Evolutionary conservation across 1,284 basidiomycete genomes (phyloP).

Genomic region (Ustilago lituana): DNA sequence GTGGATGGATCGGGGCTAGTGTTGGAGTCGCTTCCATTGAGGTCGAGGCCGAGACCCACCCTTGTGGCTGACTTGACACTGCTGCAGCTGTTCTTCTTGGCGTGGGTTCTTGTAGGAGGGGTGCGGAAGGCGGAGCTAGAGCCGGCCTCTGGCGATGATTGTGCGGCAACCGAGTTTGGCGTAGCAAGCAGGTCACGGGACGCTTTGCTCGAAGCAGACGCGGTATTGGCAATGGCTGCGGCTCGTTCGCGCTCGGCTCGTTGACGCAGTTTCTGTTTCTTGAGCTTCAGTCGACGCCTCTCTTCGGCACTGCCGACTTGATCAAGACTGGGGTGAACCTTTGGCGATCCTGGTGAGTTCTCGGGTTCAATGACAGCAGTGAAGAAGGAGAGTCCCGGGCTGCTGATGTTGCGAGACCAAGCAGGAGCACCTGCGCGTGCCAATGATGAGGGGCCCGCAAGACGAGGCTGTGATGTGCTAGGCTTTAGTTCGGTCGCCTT

Average conservation of each 20-base stretch:
- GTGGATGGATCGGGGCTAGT: conserved; percentile 34
- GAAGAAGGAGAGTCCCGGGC: conserved; percentile 54
- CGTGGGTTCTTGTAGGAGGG: conserved; percentile 24
- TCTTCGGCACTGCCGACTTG: conserved; percentile 56
- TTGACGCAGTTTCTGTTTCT: conserved; percentile 48
- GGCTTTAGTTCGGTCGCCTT: conserved; percentile 14
- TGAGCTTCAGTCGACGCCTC: conserved; percentile 47
- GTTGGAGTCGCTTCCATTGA: conserved; percentile 36
- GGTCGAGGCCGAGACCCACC: conserved; percentile 44
- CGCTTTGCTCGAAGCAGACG: conserved; percentile 7
- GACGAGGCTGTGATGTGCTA: conserved; percentile 16
- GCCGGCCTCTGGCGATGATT: conserved; percentile 30
- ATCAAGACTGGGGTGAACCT: conserved; percentile 49
- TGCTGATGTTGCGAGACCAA: conserved; percentile 46
- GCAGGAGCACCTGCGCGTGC: conserved; percentile 16
- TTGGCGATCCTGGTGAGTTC: conserved; percentile 30
- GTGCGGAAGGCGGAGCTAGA: conserved; percentile 32
- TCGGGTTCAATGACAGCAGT: conserved; percentile 45
- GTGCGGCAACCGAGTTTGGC: conserved; percentile 24
- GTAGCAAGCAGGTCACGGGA: conserved; percentile 26
- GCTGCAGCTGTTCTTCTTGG: conserved; percentile 27
- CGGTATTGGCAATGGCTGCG: conserved; percentile 8
- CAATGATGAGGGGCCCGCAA: conserved; percentile 24
- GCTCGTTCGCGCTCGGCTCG: conserved; percentile 36
- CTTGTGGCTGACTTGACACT: conserved; percentile 26